phyloP scores from a whole-genome alignment of 169 alveolate genomes.

The Sarcocystis neurona region DNA sequence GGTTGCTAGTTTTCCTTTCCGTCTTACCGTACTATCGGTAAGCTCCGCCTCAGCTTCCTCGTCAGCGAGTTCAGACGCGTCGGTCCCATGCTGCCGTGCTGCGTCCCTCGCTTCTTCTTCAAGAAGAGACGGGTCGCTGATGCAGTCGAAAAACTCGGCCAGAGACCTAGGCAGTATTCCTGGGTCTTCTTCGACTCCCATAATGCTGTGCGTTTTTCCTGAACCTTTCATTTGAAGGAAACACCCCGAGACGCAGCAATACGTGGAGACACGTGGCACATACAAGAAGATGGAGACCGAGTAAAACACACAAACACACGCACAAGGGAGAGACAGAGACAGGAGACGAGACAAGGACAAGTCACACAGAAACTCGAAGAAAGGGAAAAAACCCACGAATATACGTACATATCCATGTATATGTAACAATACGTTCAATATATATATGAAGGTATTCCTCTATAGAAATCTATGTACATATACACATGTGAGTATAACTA shows the following conservation, averaged over 20 bases:
- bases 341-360: background rate
- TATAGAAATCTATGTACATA: too few species aligned
- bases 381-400: background rate
- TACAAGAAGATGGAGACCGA: background rate
- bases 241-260: too few species aligned
- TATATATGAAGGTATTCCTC: background rate
- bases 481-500: background rate
- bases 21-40: constrained; percentile 5
- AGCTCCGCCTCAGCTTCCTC: constrained; percentile 73
- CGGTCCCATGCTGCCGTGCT: too few species aligned
- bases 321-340: background rate
- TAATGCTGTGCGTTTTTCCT: constrained; percentile 78
- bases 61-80: too few species aligned
- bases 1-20: background rate
- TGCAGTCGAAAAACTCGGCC: constrained; percentile 80
- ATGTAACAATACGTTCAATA: background rate
- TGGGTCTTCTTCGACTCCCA: constrained; percentile 82
- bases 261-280: too few species aligned
- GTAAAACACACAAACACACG: background rate
- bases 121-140: constrained; percentile 74
- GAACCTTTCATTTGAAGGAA: too few species aligned
- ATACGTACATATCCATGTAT: background rate
- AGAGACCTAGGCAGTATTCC: constrained; percentile 79
- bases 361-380: background rate
- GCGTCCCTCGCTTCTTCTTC: constrained; percentile 75